phyloP scores from a whole-genome alignment of 345 rosid genomes.

The Linum tenue region DNA sequence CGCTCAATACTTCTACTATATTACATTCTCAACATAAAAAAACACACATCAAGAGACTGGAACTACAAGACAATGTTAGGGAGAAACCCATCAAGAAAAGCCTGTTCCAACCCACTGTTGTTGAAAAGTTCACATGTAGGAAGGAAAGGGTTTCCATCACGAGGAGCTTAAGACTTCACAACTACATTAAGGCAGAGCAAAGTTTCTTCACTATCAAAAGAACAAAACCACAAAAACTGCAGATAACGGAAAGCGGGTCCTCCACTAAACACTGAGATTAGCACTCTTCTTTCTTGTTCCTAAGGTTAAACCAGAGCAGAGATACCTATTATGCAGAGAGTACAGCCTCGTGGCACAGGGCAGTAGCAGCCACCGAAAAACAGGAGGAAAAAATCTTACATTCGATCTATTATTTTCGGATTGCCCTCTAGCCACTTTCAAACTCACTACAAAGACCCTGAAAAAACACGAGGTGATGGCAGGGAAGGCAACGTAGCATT shows the following conservation, averaged over 20 bases:
- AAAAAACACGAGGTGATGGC: conserved; percentile 36
- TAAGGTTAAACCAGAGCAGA: too few species aligned
- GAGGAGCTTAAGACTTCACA: background rate
- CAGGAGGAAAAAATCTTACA: background rate
- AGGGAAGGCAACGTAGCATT: background rate
- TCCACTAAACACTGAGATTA: too few species aligned
- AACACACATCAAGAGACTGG: too few species aligned
- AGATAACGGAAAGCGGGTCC: too few species aligned
- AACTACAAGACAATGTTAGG: too few species aligned
- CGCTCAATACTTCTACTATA: too few species aligned
- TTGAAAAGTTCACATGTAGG: background rate
- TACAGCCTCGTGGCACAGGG: conserved; percentile 27
- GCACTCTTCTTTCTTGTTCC: too few species aligned
- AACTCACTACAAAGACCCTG: conserved; percentile 39
- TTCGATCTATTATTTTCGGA: background rate
- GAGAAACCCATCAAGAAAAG: background rate
- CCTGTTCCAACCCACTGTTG: background rate
- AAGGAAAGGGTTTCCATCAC: background rate
- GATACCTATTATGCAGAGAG: background rate
- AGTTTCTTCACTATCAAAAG: background rate
- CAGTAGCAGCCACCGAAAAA: conserved; percentile 26
- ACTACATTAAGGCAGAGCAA: background rate
- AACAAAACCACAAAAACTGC: background rate
- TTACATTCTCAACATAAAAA: too few species aligned
- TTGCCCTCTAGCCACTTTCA: conserved; percentile 31